phyloP scores from a whole-genome alignment of 139 green algal genomes.

The Ulvella scutata region DNA sequence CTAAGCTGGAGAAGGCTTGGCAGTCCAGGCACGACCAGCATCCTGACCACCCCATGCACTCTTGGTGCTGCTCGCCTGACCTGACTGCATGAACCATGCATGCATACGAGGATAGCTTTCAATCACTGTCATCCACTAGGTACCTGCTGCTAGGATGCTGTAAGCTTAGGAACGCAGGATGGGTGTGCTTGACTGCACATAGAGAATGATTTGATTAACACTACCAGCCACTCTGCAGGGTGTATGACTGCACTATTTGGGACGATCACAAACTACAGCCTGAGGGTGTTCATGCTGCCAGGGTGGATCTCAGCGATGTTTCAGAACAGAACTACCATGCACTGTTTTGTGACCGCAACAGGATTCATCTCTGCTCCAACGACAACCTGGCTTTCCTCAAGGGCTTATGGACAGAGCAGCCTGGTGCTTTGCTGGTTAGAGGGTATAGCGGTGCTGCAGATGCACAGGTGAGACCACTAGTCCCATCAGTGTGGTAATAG shows the following conservation, averaged over 20 bases:
- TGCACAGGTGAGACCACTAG: too few species aligned
- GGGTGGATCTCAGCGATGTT: neutral
- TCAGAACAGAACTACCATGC: neutral
- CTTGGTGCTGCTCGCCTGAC: neutral
- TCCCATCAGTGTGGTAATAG: too few species aligned
- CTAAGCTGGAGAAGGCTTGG: neutral
- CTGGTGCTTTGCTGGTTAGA: too few species aligned
- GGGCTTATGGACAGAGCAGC: too few species aligned
- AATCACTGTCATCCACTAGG: too few species aligned
- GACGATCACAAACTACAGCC: neutral
- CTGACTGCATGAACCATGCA: neutral
- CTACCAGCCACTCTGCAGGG: too few species aligned
- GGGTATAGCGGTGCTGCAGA: too few species aligned
- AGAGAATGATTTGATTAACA: too few species aligned
- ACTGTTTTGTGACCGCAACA: neutral
- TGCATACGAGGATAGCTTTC: too few species aligned
- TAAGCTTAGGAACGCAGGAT: too few species aligned
- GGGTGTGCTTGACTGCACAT: too few species aligned
- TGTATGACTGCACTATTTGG: neutral
- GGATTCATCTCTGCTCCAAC: neutral
- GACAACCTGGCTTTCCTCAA: neutral
- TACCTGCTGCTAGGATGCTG: too few species aligned
- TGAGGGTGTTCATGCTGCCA: neutral
- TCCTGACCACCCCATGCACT: neutral
- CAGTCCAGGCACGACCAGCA: neutral